phyloP scores from a whole-genome alignment of 1,284 basidiomycete genomes.

The Mycosarcoma mackinlayi region DNA sequence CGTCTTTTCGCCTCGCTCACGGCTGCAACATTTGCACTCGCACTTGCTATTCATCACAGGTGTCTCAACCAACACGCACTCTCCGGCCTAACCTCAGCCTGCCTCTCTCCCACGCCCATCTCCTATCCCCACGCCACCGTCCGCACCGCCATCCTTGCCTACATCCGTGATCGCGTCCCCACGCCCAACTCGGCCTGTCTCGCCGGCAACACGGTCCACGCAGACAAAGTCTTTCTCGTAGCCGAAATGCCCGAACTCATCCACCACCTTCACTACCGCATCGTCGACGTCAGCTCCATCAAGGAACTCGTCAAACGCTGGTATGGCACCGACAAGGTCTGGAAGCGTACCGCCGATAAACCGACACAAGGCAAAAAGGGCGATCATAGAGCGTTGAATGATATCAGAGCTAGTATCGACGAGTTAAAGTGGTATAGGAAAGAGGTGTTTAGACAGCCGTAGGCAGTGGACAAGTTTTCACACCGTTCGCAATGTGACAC shows the following conservation, averaged over 20 bases:
- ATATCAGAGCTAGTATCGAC: constrained; percentile 79
- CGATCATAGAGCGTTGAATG: constrained; percentile 76
- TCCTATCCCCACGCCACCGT: constrained; percentile 69
- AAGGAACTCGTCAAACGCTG: constrained; percentile 83
- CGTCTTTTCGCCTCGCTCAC: too few relatives aligned
- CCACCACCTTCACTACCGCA: constrained; percentile 71
- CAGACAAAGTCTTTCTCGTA: constrained; percentile 78
- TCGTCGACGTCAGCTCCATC: constrained; percentile 73
- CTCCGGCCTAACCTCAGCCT: constrained; percentile 52
- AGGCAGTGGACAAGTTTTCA: too few relatives aligned
- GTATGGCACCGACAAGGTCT: constrained; percentile 74
- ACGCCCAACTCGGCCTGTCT: constrained; percentile 74
- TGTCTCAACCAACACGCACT: constrained; percentile 48
- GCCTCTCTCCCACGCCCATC: constrained; percentile 21
- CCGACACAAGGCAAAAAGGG: background rate
- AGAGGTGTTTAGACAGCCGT: constrained; percentile 64
- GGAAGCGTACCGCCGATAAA: constrained; percentile 1
- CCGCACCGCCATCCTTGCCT: constrained; percentile 68
- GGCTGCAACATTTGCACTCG: too few relatives aligned
- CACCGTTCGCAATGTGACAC: too few relatives aligned
- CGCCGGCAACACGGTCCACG: constrained; percentile 84
- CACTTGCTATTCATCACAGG: constrained; percentile 2
- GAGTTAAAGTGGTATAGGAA: constrained; percentile 71
- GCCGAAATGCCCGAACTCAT: constrained; percentile 78
- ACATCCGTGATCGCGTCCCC: constrained; percentile 71